Base-by-base conservation (phyloP, 306 rosid species). In the Cicer pinnatifidum region DNA sequence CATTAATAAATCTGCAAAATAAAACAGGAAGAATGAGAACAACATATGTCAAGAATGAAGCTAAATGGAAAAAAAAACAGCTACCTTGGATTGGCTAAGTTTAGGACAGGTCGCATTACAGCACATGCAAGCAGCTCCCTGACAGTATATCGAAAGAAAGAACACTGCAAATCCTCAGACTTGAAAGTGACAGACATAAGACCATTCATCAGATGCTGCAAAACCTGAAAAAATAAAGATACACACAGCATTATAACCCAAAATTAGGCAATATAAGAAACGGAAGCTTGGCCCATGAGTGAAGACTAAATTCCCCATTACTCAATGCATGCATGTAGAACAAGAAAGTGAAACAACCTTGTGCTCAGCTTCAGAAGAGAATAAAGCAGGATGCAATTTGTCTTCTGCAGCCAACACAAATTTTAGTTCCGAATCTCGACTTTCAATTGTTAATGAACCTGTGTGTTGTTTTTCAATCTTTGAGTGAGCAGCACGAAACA, bases 111-210 rank as follows among this genome's bases (percentile, higher is more conserved):
- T 58, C 99, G 87, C 81, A 95, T 86, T 67, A 91, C 97, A 79
- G 97, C 89, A 90, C 96, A 88, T 77, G 99, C 92, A 75, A 95
- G 92, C 84, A 95, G 97, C 87, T 95, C 97, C 88, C 97, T 90
- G n/a, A 72, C 86, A 40, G 85, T 81, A 79, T 66, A 91, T 66
- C 93, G 96, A 48, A 95, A 95, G 88, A 85, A 87, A 83, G 87
- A 76, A 84, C 99, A 95, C 73, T 84, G 88, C 86, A 95, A 84
- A 78, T 95, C 97, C 83, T 86, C 97, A 52, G 84, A 85, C 88
- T 84, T 91, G 85, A 88, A 84, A 3, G 93, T 87, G 68, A 81
- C 84, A 47, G 91, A 86, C 81, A 95, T 89, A 59, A 95, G 97
- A 78, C 96, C 97, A 74, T 76, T 90, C 92, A 88, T 85, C 82